Base-by-base conservation (phyloP, 1,139 yeast genomes). In the Taphrina wiesneri region DNA sequence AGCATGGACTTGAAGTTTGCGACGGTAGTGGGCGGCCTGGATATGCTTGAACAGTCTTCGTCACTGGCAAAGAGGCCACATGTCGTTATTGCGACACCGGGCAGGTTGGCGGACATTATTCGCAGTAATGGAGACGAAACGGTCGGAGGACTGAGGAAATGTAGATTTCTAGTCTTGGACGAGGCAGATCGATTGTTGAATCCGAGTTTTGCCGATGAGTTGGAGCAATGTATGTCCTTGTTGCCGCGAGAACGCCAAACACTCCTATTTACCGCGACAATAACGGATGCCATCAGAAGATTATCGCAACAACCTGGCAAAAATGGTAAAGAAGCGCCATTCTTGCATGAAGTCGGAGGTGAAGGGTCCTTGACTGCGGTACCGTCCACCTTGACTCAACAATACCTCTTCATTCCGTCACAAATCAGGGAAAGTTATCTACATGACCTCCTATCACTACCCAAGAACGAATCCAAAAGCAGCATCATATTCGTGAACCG, bases 61-160 rank as follows among this genome's bases (percentile, higher is more conserved):
- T 87, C 86, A 71, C 80, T 93, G 49, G 95, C 90, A 74, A 83
- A 82, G 67, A 85, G 86, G 72, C 99, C 99, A 0, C 99, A 95
- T 78, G 88, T 93, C 73, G 91, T 93, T 39, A 87, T 93, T 70
- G 99, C 99, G 0, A 93, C 99, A 0, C 99, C 99, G 0, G 99
- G 99, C 7, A 81, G 99, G 74, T 79, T 93, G 69, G 99, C 99
- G 0, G 97, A 90, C 74, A 98, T 93, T 76, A 86, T 93, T 34
- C 77, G 88, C 69, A 85, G 87, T 73, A 88, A 95, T 74, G 97
- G 97, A 17, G 96, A 89, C 67, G 98, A 93, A 70, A 88, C 96
- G 2, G 80, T 89, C 0, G 80, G 84, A 52, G 97, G 97, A 0
- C 79, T 93, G 67, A 82, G 86, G 71, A 80, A 96, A 72, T 86